Conservation (phyloP, 495 filamentous ascomycete genomes). For the Tuber calosporum region DNA sequence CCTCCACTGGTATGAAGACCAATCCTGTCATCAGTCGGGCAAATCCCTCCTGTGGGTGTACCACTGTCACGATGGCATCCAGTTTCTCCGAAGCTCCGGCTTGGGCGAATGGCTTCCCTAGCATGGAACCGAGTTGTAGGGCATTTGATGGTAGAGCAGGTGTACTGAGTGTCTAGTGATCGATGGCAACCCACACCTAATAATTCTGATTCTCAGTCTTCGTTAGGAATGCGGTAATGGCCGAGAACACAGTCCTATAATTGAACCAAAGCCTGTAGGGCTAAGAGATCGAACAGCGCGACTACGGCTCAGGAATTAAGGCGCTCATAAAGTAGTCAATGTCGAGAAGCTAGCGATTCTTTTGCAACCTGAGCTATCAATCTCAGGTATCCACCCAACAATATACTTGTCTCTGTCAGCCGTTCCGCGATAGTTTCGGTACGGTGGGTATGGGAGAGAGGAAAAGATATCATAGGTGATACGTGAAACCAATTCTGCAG, state of each 20-base stretch:
- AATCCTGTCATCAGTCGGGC: slow-evolving; percentile 64
- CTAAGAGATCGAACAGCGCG: slow-evolving; percentile 37
- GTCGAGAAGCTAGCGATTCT: slow-evolving; percentile 56
- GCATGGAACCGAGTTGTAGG: slow-evolving; percentile 26
- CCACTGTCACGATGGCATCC: slow-evolving; percentile 36
- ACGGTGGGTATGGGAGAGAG: too few relatives aligned
- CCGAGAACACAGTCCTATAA: slow-evolving; percentile 42
- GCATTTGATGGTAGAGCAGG: slow-evolving; percentile 21
- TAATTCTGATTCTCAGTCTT: slow-evolving; percentile 28
- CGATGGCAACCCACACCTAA: slow-evolving; percentile 38
- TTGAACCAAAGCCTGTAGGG: slow-evolving; percentile 36
- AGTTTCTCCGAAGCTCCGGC: slow-evolving; percentile 37
- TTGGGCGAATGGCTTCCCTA: slow-evolving; percentile 30
- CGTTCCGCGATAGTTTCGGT: slow-evolving; percentile 51
- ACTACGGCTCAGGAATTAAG: slow-evolving; percentile 26
- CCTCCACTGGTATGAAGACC: slow-evolving; percentile 54
- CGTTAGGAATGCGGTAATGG: slow-evolving; percentile 40
- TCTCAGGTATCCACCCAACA: slow-evolving; percentile 87
- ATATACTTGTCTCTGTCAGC: slow-evolving; percentile 81
- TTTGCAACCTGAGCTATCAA: slow-evolving; percentile 69
- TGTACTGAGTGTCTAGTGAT: slow-evolving; percentile 37
- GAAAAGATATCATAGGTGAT: too few relatives aligned
- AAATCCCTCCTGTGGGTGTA: slow-evolving; percentile 58
- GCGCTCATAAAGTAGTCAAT: slow-evolving; percentile 62
- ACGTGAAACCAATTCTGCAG: too few relatives aligned